phyloP scores from a whole-genome alignment of 1,139 yeast genomes.

The Hansenula anomala region DNA sequence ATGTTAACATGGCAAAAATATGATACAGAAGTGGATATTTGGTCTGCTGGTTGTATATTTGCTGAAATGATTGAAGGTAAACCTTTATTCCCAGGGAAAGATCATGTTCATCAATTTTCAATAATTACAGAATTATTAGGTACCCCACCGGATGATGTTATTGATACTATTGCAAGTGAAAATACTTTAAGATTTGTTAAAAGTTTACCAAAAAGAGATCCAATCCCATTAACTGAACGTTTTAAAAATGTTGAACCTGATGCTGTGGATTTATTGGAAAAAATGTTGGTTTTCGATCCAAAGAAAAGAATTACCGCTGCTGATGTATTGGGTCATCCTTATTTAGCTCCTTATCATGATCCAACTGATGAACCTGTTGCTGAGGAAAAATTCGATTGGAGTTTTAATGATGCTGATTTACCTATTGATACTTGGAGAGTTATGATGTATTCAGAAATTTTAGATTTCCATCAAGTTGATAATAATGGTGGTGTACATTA shows the following conservation, averaged over 20 bases:
- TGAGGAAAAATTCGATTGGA: conserved; percentile 93
- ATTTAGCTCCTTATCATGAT: conserved; percentile 96
- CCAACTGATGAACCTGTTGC: conserved; percentile 97
- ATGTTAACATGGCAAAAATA: conserved; percentile 99
- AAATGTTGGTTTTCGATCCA: conserved; percentile 93
- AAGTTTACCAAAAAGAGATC: conserved; percentile 88
- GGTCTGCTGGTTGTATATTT: conserved; percentile 99
- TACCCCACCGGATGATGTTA: conserved; percentile 94
- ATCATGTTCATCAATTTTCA: conserved; percentile 96
- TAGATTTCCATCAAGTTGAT: conserved; percentile 73
- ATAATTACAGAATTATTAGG: conserved; percentile 95
- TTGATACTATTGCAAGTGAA: conserved; percentile 92
- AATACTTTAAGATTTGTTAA: conserved; percentile 92
- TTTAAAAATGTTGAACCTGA: conserved; percentile 87
- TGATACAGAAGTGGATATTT: conserved; percentile 96
- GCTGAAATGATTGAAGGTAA: conserved; percentile 99
- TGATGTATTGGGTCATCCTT: conserved; percentile 85
- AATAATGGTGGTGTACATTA: background rate
- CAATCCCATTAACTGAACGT: conserved; percentile 79
- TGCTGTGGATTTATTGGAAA: conserved; percentile 83
- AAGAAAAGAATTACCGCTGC: conserved; percentile 90
- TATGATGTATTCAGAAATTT: conserved; percentile 97
- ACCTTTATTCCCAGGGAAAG: conserved; percentile 97
- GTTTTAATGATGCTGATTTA: conserved; percentile 94
- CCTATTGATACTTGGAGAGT: conserved; percentile 99